Conservation (phyloP, 768 basidiomycete species). For the Hygrophorus russula region DNA sequence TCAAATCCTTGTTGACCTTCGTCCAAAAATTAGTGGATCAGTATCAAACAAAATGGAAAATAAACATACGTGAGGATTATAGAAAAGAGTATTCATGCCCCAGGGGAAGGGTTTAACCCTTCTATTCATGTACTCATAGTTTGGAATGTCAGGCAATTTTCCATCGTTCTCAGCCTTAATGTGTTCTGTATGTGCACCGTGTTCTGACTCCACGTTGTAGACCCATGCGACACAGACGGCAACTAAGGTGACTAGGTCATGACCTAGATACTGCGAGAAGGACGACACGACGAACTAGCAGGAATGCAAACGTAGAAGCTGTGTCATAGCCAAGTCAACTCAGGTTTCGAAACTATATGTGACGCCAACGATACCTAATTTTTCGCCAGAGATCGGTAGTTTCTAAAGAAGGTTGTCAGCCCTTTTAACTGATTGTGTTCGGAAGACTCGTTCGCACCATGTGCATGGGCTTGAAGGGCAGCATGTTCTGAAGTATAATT, state of each 20-base stretch:
- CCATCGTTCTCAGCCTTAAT: constrained; percentile 65
- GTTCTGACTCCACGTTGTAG: constrained; percentile 49
- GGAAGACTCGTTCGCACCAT: constrained; percentile 26
- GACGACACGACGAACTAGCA: constrained; percentile 40
- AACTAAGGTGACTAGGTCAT: constrained; percentile 19
- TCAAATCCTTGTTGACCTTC: constrained; percentile 60
- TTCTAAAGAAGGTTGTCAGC: constrained; percentile 30
- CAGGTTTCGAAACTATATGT: not conserved
- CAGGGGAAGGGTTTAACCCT: constrained; percentile 76
- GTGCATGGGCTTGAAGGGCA: constrained; percentile 55
- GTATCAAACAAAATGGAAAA: not conserved
- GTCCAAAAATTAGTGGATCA: not conserved
- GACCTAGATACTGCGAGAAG: constrained; percentile 8
- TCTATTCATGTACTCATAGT: constrained; percentile 71
- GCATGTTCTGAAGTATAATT: constrained; percentile 40
- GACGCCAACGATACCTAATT: constrained; percentile 48
- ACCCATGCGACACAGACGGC: constrained; percentile 41
- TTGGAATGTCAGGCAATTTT: constrained; percentile 54
- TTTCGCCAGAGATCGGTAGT: constrained; percentile 78
- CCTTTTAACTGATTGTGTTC: not conserved
- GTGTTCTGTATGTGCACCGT: constrained; percentile 61
- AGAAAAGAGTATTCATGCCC: constrained; percentile 79
- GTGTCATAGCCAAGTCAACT: constrained; percentile 13
- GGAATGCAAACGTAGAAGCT: constrained; percentile 73
- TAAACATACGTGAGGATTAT: constrained; percentile 52